Evolutionary conservation across 371 early-diverging fungal species (phyloP), one percentile per base, ranked within the genome.

Genomic region (Funneliformis caledonium): DNA sequence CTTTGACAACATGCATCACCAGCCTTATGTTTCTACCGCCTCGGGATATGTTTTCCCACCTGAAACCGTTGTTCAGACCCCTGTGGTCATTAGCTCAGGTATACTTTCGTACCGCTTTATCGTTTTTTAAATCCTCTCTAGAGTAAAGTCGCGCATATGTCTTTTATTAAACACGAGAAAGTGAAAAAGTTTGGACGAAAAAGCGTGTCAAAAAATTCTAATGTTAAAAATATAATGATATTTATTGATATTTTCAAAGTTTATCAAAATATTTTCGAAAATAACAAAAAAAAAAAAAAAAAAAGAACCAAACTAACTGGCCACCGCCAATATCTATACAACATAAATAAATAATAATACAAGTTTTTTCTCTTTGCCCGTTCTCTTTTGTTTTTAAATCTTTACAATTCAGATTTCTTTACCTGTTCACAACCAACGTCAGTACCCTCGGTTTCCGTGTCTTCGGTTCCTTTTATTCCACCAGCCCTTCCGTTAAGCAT

Each of bases 11-110:
- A 64, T 64, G 64, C 64, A 64, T 31, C 22, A 22, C 64, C 64
- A 64, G 52, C 52, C 52, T 56, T 19, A 5, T 56, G 19, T 16
- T 56, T 56, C 56, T 33, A 14, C 33, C 26, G 12, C 26, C 16
- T 19, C 65, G 65, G 33, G n/a, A 31, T 64, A 31, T 64, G 65
- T 64, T 33, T 64, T 64, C 16, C 65, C 64, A 12, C 64, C 65
- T 33, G 65, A 64, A 64, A 33, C 65, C 14, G 65, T 64, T 31
- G 65, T 64, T 33, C 65, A 64, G n/a, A 31, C 26, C n/a, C 65
- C 65, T 10, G 65, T 64, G 65, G 65, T 64, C 12, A 26, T 64
- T 14, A 64, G 31, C 31, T 64, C 65, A 64, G 65, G 65, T 64
- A 64, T 31, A 26, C 11, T 4, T 12, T 64, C 65, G 33, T 37